A percentile compares a stretch with the other conserved stretches of the same genome.
These are phyloP conservation scores for Lanmaoa pseudosensibilis DNA, from an alignment of 768 basidiomycete species.

Conservation along the genomic window DNA sequence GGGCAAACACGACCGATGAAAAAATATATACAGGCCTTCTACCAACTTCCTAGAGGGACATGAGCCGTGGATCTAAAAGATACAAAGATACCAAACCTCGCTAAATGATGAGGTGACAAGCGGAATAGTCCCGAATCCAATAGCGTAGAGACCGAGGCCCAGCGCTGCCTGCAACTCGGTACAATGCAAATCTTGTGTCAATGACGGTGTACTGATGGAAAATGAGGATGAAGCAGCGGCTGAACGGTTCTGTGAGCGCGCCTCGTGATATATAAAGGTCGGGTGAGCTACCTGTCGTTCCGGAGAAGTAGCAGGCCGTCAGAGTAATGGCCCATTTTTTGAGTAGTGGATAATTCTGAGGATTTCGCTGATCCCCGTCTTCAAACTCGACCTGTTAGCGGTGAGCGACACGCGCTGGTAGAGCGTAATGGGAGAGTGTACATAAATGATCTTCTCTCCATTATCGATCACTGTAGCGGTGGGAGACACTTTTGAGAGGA, in stretches of 20 bases:
- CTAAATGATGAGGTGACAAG: conserved; percentile 66
- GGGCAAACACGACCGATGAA: conserved; percentile 48
- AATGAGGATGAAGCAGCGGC: conserved; percentile 54
- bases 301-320: conserved; percentile 28
- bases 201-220: conserved; percentile 53
- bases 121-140: conserved; percentile 62
- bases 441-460: conserved; percentile 13
- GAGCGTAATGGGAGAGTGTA: not conserved
- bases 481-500: not conserved
- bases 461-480: not conserved
- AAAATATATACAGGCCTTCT: conserved; percentile 59
- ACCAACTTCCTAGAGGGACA: conserved; percentile 53
- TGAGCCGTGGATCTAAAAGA: not conserved
- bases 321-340: conserved; percentile 46
- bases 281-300: conserved; percentile 17
- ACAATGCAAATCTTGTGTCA: conserved; percentile 48
- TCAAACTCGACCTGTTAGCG: conserved; percentile 39
- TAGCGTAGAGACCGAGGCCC: conserved; percentile 51
- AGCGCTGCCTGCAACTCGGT: conserved; percentile 44
- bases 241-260: conserved; percentile 18
- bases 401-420: conserved; percentile 1
- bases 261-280: not conserved
- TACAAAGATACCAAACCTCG: conserved; percentile 36
- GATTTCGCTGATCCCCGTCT: conserved; percentile 39
- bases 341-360: conserved; percentile 35